phyloP scores from a whole-genome alignment of 2,329 filamentous ascomycete genomes.

The Daldinia eschscholtzii region DNA sequence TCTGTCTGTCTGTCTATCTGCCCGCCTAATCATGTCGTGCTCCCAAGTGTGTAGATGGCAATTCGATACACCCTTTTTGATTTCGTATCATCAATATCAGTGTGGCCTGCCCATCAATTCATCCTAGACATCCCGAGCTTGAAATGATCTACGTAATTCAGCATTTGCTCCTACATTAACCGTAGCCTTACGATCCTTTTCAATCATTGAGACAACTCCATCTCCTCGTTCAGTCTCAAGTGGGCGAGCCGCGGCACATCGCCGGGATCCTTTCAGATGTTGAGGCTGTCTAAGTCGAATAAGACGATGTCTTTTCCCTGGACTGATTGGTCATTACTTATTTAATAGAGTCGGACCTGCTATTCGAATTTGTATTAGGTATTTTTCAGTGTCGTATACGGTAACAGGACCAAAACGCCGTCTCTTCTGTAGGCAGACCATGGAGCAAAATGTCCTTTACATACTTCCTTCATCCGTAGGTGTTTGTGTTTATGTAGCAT shows the following conservation, averaged over 20 bases:
- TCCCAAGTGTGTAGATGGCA: slow-evolving; percentile 30
- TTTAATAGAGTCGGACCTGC: not conserved
- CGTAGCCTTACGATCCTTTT: not conserved
- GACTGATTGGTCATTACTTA: not conserved
- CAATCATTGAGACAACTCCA: not conserved
- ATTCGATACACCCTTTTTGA: slow-evolving; percentile 28
- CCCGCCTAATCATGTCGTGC: slow-evolving; percentile 22
- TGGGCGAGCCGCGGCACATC: not conserved
- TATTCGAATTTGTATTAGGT: not conserved
- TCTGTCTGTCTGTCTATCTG: slow-evolving; percentile 23
- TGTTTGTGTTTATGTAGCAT: no score
- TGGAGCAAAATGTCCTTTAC: no score
- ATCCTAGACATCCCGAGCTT: not conserved
- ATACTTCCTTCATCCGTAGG: no score
- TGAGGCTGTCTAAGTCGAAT: no score
- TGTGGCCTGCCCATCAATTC: slow-evolving; percentile 24
- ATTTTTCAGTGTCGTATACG: not conserved
- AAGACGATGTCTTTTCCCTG: not conserved
- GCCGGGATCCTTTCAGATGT: not conserved
- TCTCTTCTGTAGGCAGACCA: no score
- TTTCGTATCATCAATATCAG: slow-evolving; percentile 39
- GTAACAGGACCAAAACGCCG: no score
- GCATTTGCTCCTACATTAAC: not conserved
- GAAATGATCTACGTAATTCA: slow-evolving; percentile 1
- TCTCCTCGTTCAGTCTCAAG: not conserved